Evolutionary conservation across 805 yeast genomes (phyloP).

Genomic region (Jamesozyma gamospora): DNA sequence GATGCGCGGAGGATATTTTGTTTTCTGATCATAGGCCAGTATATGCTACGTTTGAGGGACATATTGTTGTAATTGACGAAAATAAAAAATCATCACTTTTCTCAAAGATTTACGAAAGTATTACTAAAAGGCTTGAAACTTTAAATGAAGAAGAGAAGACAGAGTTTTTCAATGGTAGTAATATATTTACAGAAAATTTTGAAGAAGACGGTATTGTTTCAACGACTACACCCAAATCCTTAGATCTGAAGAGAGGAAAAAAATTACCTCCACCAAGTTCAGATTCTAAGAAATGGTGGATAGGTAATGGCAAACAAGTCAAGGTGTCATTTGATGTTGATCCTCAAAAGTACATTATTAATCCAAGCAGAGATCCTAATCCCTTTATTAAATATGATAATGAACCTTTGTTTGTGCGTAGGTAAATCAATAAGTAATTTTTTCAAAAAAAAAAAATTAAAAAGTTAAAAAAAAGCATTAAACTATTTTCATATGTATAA

Average conservation of each 20-base stretch:
- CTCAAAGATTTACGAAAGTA: constrained; percentile 44
- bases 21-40: constrained; percentile 93
- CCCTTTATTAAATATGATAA: constrained; percentile 56
- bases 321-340: constrained; percentile 45
- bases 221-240: neutral
- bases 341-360: constrained; percentile 39
- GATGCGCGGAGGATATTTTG: constrained; percentile 43
- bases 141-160: constrained; percentile 34
- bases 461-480: too few species aligned
- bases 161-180: constrained; percentile 36
- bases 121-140: constrained; percentile 38
- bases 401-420: constrained; percentile 27
- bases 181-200: constrained; percentile 2
- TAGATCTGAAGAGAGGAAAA: constrained; percentile 16
- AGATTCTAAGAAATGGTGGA: constrained; percentile 85
- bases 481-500: too few species aligned
- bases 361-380: constrained; percentile 60
- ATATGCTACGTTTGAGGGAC: constrained; percentile 55
- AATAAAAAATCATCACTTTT: constrained; percentile 39
- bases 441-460: too few species aligned
- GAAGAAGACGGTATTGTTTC: constrained; percentile 10
- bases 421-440: neutral
- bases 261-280: constrained; percentile 82
- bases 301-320: constrained; percentile 64
- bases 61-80: constrained; percentile 58